Evolutionary conservation across 208 protist genomes (phyloP).

Genomic region (Trypanosoma melophagium): DNA sequence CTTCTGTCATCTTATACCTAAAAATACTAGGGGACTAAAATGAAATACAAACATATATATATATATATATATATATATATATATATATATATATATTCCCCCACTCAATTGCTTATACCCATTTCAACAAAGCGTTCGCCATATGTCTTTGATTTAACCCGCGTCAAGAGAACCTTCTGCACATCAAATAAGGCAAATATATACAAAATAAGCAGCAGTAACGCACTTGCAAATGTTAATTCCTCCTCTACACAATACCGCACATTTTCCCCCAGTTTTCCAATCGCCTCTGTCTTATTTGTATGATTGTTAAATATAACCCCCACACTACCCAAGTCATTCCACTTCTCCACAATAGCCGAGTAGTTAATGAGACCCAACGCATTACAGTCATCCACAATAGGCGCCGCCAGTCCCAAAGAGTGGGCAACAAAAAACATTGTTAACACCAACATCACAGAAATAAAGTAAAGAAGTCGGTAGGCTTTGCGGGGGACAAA

Average conservation of each 20-base stretch:
- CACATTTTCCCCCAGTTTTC: conserved; percentile 54
- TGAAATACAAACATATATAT: too few relatives aligned
- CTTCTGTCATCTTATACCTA: too few relatives aligned
- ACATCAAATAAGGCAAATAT: conserved; percentile 79
- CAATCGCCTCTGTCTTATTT: conserved; percentile 39
- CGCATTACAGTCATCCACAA: conserved; percentile 60
- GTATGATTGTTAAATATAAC: conserved; percentile 23
- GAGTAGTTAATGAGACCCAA: conserved; percentile 28
- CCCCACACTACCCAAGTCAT: conserved; percentile 10
- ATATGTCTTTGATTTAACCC: conserved; percentile 84
- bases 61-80: too few relatives aligned
- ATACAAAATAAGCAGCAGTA: conserved; percentile 60
- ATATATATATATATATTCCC: not conserved
- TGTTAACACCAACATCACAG: conserved; percentile 51
- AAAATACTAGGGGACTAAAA: too few relatives aligned
- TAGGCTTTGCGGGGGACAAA: conserved; percentile 80
- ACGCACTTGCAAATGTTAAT: conserved; percentile 54
- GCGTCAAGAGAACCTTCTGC: conserved; percentile 70
- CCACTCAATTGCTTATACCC: conserved; percentile 69
- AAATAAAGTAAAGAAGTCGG: conserved; percentile 78
- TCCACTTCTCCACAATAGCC: conserved; percentile 25
- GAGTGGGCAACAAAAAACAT: conserved; percentile 69
- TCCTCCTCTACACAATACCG: conserved; percentile 43
- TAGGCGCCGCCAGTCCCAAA: conserved; percentile 55
- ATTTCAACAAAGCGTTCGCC: conserved; percentile 83